Percentiles rank a stretch among this genome's conserved stretches.
These are phyloP conservation scores for Lecanicillium sp. DNA, from an alignment of 2,329 filamentous ascomycete species.

Conservation along the genomic window DNA sequence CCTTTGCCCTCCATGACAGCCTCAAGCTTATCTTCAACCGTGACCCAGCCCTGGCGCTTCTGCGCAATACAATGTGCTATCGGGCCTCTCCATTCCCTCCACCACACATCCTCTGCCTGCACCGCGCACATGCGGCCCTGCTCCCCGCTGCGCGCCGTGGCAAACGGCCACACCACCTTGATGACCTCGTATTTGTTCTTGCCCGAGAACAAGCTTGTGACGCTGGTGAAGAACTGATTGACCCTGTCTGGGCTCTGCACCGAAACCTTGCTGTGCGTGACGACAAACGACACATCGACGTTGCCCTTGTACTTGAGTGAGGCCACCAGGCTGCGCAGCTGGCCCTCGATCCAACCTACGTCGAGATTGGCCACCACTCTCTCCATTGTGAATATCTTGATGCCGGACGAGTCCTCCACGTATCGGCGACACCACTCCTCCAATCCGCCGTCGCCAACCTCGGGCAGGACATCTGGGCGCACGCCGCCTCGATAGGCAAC, in stretches of 20 bases:
- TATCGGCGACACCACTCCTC: conserved; percentile 42
- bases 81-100: conserved; percentile 29
- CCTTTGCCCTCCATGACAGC: conserved; percentile 41
- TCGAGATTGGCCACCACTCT: conserved; percentile 47
- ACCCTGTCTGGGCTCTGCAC: conserved; percentile 43
- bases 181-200: conserved; percentile 47
- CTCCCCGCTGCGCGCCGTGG: conserved; percentile 37
- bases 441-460: conserved; percentile 32
- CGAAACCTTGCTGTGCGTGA: conserved; percentile 39
- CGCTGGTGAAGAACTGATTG: conserved; percentile 44
- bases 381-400: conserved; percentile 43
- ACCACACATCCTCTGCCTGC: conserved; percentile 50
- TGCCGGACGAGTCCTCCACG: conserved; percentile 32
- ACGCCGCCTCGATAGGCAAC: conserved; percentile 39
- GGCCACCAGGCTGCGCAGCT: conserved; percentile 42
- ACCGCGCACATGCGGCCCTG: conserved; percentile 36
- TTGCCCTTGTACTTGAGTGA: conserved; percentile 40
- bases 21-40: conserved; percentile 45
- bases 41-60: conserved; percentile 33
- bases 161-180: conserved; percentile 50
- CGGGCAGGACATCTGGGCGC: conserved; percentile 33
- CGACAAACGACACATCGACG: conserved; percentile 39
- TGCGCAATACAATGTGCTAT: conserved; percentile 36
- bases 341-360: conserved; percentile 44
- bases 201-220: conserved; percentile 42